Base-by-base conservation (phyloP, 2,329 filamentous ascomycete species). In the Hypoxylon sp. region DNA sequence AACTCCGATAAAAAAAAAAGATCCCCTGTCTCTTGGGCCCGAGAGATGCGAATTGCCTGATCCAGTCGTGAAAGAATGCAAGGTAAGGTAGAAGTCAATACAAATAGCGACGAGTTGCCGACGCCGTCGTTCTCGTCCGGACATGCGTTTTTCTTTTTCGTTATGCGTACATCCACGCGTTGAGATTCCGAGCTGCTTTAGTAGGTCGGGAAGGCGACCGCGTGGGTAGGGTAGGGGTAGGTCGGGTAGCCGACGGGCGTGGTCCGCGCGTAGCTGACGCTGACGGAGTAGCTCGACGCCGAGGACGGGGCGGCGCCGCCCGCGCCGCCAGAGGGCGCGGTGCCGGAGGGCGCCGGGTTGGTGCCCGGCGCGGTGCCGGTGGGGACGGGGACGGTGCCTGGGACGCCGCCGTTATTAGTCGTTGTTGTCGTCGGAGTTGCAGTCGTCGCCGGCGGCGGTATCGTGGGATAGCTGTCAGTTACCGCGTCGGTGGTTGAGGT, bases 201-300 rank as follows among this genome's bases (percentile, higher is more conserved):
- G 29, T 33, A 31, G 27, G 9, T n/a, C 3, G 29, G 29, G 3
- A n/a, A 33, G 29, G 29, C n/a, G n/a, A n/a, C 29, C 29, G 29
- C 3, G 31, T 35, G 13, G 2, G 35, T 21, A 11, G 35, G 35
- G 35, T 40, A 11, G 11, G 11, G 3, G 8, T 27, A 11, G 8
- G 26, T 27, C 2, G 26, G 8, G 8, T 4, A 35, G 8, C 13
- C 10, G 1, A 18, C 8, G 15, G 17, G 6, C 7, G 20, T 42
- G 23, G 51, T 55, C 26, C 51, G 51, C 11, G 43, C 21, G 51
- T 55, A 55, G 51, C 37, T 48, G 4, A 55, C 37, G 37, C 20
- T 55, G 26, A 27, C 43, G 11, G 51, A 48, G 43, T 55, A 55
- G 18, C 20, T n/a, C 10, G 50, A 33, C 17, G 50, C 24, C 20